Percentiles rank a stretch among this genome's conserved stretches.
phyloP scores from a whole-genome alignment of 352 stramenopile species.

The Phytophthora palmivora region DNA sequence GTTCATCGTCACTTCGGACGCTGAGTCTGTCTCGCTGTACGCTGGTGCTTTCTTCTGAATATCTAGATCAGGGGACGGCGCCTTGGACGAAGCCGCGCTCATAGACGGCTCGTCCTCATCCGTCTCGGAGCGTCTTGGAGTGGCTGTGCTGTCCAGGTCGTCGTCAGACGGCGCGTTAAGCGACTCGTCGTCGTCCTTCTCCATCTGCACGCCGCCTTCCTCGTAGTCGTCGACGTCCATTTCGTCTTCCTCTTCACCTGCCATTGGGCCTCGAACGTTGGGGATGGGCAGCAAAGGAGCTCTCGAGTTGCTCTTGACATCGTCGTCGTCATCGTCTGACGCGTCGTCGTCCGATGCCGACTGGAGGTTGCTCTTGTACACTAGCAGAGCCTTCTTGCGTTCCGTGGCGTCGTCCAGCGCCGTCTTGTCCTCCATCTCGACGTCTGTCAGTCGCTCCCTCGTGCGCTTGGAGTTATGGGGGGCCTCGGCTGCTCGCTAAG shows the following conservation, averaged over 20 bases:
- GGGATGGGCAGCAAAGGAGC: conserved; percentile 1
- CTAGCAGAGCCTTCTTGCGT: conserved; percentile 80
- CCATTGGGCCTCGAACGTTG: conserved; percentile 20
- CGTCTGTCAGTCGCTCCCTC: conserved; percentile 42
- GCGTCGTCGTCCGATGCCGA: conserved; percentile 65
- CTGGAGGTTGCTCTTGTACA: conserved; percentile 79
- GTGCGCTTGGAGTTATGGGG: conserved; percentile 1
- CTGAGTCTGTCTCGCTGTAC: conserved; percentile 44
- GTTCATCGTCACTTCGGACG: conserved; percentile 33
- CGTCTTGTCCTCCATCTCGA: conserved; percentile 50
- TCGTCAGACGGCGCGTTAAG: conserved; percentile 78
- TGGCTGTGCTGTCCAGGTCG: conserved; percentile 74
- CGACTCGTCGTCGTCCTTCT: conserved; percentile 84
- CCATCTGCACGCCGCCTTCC: conserved; percentile 64
- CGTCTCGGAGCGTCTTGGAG: conserved; percentile 52
- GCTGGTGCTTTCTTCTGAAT: conserved; percentile 12
- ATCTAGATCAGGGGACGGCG: conserved; percentile 13
- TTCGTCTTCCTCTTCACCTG: conserved; percentile 21
- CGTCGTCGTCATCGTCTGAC: conserved; percentile 45
- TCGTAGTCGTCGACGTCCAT: conserved; percentile 50
- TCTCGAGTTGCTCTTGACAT: conserved; percentile 16
- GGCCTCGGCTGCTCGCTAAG: conserved; percentile 5
- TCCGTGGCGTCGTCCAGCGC: conserved; percentile 47
- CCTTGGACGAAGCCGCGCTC: neutral
- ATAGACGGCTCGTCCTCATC: conserved; percentile 46